Conservation (phyloP, 495 filamentous ascomycete genomes). For the Penicillium coprophilum region DNA sequence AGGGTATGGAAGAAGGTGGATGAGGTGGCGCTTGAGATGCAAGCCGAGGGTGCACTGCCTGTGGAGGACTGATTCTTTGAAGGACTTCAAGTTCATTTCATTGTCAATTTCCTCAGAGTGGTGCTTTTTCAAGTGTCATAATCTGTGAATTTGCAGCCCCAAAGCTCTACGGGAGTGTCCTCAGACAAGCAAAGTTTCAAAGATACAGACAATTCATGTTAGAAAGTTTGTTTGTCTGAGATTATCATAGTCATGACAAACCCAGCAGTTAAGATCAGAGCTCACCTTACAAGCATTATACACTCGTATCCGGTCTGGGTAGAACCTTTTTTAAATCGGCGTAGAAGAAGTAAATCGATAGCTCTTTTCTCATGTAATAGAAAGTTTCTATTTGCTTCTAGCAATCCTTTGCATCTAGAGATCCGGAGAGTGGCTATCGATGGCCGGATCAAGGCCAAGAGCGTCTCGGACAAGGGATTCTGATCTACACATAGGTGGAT, state of each 20-base stretch:
- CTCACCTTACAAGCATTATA: neutral
- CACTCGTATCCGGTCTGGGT: neutral
- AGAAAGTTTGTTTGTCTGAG: no score
- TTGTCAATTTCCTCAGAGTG: neutral
- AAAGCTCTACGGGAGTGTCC: neutral
- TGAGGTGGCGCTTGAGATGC: constrained; percentile 60
- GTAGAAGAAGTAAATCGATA: neutral
- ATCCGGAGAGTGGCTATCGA: neutral
- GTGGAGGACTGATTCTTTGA: constrained; percentile 57
- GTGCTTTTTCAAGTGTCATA: neutral
- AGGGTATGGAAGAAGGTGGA: constrained; percentile 77
- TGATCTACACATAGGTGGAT: neutral
- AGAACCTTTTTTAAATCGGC: neutral
- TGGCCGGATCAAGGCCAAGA: neutral
- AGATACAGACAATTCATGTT: neutral
- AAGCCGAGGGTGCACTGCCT: constrained; percentile 55
- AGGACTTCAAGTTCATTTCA: neutral
- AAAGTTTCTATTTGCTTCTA: neutral
- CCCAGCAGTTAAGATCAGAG: neutral
- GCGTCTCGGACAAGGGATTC: neutral
- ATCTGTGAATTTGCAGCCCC: neutral
- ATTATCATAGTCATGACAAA: no score
- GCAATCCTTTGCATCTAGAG: neutral
- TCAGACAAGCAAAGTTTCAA: neutral
- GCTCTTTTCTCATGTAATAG: neutral